A percentile compares a stretch with the other conserved stretches of the same genome.
These are phyloP conservation scores for Mucor mucedo DNA, from an alignment of 371 early-diverging fungal genomes.

Conservation along the genomic window DNA sequence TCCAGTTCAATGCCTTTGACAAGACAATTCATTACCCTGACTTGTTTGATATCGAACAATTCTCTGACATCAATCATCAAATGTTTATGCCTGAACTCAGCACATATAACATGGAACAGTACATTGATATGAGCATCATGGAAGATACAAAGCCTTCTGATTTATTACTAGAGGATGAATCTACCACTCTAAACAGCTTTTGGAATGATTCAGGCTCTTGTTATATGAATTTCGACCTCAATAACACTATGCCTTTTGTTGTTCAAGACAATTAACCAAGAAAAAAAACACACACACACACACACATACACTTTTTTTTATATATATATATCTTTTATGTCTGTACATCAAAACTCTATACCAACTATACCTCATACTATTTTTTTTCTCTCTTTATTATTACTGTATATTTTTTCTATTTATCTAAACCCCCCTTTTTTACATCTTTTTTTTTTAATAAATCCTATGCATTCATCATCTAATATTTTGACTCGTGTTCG, in stretches of 20 bases:
- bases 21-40: conserved; percentile 23
- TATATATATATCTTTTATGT: not conserved
- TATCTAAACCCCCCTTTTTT: no score
- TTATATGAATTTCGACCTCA: conserved; percentile 6
- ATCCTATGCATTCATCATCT: no score
- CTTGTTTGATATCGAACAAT: conserved; percentile 10
- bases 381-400: no score
- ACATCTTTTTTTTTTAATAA: no score
- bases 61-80: conserved; percentile 18
- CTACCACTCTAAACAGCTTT: conserved; percentile 9
- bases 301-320: not conserved
- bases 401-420: no score
- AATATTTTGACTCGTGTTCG: no score
- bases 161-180: conserved; percentile 10
- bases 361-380: not conserved
- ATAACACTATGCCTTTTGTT: conserved; percentile 9
- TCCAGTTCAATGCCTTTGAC: conserved; percentile 15
- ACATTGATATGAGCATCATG: conserved; percentile 14
- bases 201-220: conserved; percentile 13
- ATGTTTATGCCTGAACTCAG: conserved; percentile 16
- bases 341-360: not conserved
- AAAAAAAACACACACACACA: not conserved
- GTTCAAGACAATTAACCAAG: not conserved
- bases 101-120: conserved; percentile 22
- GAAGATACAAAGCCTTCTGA: conserved; percentile 15